These are phyloP conservation scores for Pleurotus djamor DNA, from an alignment of 768 basidiomycete genomes.

Conservation along the genomic window DNA sequence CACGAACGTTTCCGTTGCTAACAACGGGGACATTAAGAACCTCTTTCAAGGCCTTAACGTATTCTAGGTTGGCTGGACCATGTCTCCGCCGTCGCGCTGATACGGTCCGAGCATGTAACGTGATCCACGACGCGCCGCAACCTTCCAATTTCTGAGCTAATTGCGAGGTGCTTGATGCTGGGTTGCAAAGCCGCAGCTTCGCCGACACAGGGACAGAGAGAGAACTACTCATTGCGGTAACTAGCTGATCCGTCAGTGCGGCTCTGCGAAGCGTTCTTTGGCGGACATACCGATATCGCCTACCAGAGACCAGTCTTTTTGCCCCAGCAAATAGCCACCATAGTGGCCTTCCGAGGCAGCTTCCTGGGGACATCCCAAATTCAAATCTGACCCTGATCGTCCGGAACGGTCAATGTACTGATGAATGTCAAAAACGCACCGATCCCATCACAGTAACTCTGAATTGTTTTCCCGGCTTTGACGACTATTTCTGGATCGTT, in stretches of 20 bases:
- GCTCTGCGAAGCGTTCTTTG: not conserved
- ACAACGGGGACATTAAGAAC: slow-evolving; percentile 55
- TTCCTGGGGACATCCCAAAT: slow-evolving; percentile 80
- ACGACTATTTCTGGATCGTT: slow-evolving; percentile 64
- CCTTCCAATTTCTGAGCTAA: slow-evolving; percentile 58
- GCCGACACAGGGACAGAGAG: slow-evolving; percentile 63
- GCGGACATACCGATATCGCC: slow-evolving; percentile 52
- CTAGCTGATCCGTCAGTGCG: slow-evolving; percentile 27
- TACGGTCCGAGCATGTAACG: slow-evolving; percentile 73
- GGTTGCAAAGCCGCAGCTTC: slow-evolving; percentile 63
- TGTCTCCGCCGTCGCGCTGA: slow-evolving; percentile 68
- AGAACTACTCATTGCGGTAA: slow-evolving; percentile 60
- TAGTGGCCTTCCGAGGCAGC: slow-evolving; percentile 63
- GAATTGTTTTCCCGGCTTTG: slow-evolving; percentile 56
- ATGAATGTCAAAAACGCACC: slow-evolving; percentile 36
- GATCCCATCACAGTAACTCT: slow-evolving; percentile 64
- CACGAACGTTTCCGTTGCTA: slow-evolving; percentile 78
- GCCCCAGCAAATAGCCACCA: slow-evolving; percentile 74
- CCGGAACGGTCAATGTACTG: slow-evolving; percentile 2
- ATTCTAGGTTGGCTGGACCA: slow-evolving; percentile 65
- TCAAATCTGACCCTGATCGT: slow-evolving; percentile 52
- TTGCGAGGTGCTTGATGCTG: slow-evolving; percentile 48
- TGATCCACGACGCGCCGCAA: slow-evolving; percentile 69
- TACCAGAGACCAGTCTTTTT: slow-evolving; percentile 71
- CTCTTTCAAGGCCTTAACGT: slow-evolving; percentile 56